These are phyloP conservation scores for Penicillium sp. DNA, from an alignment of 2,329 filamentous ascomycete genomes.

Conservation along the genomic window DNA sequence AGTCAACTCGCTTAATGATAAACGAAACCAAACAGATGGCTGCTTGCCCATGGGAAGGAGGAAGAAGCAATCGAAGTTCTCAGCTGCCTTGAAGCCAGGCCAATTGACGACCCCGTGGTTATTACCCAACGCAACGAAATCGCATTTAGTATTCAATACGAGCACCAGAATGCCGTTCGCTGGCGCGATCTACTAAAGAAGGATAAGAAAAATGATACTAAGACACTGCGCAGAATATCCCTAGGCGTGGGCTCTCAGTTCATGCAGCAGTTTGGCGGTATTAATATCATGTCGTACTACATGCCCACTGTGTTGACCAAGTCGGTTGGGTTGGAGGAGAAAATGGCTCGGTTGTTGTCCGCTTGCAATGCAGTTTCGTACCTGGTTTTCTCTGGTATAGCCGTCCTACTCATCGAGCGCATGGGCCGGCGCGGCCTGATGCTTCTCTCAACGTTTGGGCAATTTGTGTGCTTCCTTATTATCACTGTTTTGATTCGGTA, in stretches of 20 bases:
- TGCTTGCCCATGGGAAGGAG: constrained; percentile 20
- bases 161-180: constrained; percentile 49
- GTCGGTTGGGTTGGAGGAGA: constrained; percentile 39
- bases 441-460: constrained; percentile 51
- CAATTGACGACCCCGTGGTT: constrained; percentile 46
- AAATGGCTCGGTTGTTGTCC: constrained; percentile 44
- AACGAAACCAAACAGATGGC: constrained; percentile 35
- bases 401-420: constrained; percentile 50
- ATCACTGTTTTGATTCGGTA: constrained; percentile 45
- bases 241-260: constrained; percentile 19
- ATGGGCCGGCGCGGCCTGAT: constrained; percentile 51
- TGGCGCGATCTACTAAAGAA: constrained; percentile 34
- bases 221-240: constrained; percentile 16
- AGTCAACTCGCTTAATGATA: not conserved
- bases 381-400: constrained; percentile 43
- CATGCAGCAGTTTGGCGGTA: constrained; percentile 21
- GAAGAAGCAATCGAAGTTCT: constrained; percentile 8
- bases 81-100: constrained; percentile 4
- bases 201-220: constrained; percentile 15
- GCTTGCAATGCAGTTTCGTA: constrained; percentile 51
- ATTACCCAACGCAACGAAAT: constrained; percentile 47
- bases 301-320: constrained; percentile 43
- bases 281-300: constrained; percentile 25
- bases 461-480: constrained; percentile 50
- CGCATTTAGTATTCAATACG: constrained; percentile 49